phyloP scores from a whole-genome alignment of 805 yeast genomes.

The Candida krabiensis region DNA sequence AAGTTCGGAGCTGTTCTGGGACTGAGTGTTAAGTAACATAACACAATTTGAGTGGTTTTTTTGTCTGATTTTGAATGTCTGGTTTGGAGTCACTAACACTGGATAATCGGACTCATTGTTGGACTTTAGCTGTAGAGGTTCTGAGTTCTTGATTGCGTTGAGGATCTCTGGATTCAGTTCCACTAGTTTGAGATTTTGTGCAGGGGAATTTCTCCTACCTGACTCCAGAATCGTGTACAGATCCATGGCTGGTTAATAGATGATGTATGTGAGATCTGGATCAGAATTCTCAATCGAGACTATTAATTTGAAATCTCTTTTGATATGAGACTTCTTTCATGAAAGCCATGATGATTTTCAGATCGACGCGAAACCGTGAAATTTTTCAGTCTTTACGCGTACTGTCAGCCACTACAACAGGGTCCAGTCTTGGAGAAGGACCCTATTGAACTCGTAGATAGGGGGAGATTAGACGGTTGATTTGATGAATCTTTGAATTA shows the following conservation, averaged over 20 bases:
- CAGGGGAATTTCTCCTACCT: slow-evolving; percentile 14
- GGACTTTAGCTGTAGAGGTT: slow-evolving; percentile 22
- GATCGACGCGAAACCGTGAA: no score
- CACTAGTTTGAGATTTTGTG: slow-evolving; percentile 43
- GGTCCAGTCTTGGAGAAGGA: no score
- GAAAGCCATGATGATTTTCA: no score
- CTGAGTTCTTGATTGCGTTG: slow-evolving; percentile 31
- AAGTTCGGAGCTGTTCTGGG: not conserved
- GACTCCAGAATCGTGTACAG: slow-evolving; percentile 27
- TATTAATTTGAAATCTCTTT: no score
- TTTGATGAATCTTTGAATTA: no score
- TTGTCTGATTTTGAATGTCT: slow-evolving; percentile 68
- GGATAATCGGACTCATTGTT: slow-evolving; percentile 33
- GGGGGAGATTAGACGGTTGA: no score
- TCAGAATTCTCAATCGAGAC: no score
- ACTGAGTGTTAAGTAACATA: slow-evolving; percentile 41
- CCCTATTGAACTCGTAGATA: no score
- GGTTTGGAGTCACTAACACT: slow-evolving; percentile 57
- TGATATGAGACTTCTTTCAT: no score
- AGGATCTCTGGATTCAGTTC: slow-evolving; percentile 54
- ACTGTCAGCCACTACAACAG: no score
- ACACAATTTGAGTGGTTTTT: slow-evolving; percentile 87
- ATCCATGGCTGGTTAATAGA: slow-evolving; percentile 21
- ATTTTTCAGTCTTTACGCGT: no score
- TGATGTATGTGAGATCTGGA: not conserved